Base-by-base conservation (phyloP, 2,329 filamentous ascomycete genomes). In the Alternaria conjuncta region DNA sequence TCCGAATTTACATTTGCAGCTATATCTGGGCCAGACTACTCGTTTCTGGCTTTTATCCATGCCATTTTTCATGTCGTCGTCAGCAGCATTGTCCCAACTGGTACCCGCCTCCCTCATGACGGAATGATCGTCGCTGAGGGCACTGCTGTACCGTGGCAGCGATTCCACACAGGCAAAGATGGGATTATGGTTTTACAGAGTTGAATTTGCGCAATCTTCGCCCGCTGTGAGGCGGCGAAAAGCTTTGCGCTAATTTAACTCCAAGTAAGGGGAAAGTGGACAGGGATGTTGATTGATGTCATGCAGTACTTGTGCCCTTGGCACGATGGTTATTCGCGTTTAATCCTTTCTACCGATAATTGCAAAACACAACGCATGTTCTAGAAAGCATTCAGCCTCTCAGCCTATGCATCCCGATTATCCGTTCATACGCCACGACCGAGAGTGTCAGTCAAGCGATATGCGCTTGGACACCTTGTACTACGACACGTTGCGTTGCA, bases 401-500 rank as follows among this genome's bases (percentile, higher is more conserved):
- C 46, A 21, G 13, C 57, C 23, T 63, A 63, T 61, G 64, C 65
- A 53, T 61, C 61, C 67, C 44, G 41, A 30, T 32, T 43, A 55
- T 23, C 60, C n/a, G 43, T 59, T 63, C 55, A 63, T 43, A 53
- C 57, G 61, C 59, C 61, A 61, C 54, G 56, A 15, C 51, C 25
- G 45, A 47, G 32, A 11, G 45, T 54, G 54, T 45, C 43, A 45
- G 46, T 54, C 57, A 68, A 60, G 54, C 57, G 58, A 51, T 54
- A 67, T 61, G 61, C 65, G 57, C 66, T 70, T 67, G 64, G 69
- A 70, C 72, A 64, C 55, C 25, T 54, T 66, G 73, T 76, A 61
- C 64, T 65, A 75, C 71, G 63, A 50, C 53, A 55, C 50, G 44
- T 47, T 61, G 36, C 41, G 47, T 50, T 47, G 21, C 21, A 54